Conservation (phyloP, 495 filamentous ascomycete genomes). For the Hypomontagnella monticulosa region DNA sequence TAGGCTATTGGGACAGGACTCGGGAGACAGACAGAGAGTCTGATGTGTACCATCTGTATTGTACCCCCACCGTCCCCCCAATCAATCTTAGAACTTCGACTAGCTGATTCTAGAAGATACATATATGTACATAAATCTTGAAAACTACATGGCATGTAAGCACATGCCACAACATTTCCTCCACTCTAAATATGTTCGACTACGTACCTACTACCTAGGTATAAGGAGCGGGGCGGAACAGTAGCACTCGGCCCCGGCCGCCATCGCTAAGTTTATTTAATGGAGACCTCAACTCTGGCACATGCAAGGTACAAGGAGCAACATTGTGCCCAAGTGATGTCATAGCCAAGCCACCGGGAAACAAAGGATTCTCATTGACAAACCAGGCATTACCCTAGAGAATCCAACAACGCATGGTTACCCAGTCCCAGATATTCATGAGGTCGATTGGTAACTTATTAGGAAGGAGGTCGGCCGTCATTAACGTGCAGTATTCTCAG, state of each 20-base stretch:
- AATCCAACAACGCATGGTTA: neutral
- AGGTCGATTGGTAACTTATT: slow-evolving; percentile 3
- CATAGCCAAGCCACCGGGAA: slow-evolving; percentile 35
- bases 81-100: too few species aligned
- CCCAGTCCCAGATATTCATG: neutral
- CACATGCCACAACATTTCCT: neutral
- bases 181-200: neutral
- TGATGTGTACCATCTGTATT: too few species aligned
- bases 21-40: too few species aligned
- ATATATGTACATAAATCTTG: neutral
- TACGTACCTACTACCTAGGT: too few species aligned
- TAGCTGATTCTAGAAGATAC: too few species aligned
- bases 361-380: slow-evolving; percentile 13
- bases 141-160: neutral
- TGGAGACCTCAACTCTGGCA: slow-evolving; percentile 14
- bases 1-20: too few species aligned
- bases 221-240: slow-evolving; percentile 18
- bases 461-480: neutral
- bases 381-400: slow-evolving; percentile 13
- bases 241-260: slow-evolving; percentile 27
- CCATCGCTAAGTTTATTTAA: slow-evolving; percentile 30
- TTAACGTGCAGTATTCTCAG: neutral
- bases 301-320: slow-evolving; percentile 32
- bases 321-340: slow-evolving; percentile 27
- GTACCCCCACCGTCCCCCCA: too few species aligned